Evolutionary conservation across 2,329 filamentous ascomycete genomes (phyloP).

Genomic region (Aspergillus vadensis): DNA sequence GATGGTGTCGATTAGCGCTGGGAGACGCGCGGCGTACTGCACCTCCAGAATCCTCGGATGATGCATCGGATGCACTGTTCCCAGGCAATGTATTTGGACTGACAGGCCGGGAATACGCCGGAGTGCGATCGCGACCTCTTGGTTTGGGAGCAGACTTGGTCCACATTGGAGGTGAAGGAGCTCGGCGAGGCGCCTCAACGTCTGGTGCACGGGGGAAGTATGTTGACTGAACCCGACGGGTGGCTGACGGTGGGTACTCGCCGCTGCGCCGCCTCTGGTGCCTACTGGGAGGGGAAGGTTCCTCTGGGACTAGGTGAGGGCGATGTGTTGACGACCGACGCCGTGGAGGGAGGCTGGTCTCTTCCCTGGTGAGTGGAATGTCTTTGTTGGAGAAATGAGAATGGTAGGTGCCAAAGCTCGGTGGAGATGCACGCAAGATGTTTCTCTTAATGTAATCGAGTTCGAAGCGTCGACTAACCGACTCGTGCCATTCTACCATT

Average conservation of each 20-base stretch:
- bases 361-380: constrained; percentile 22
- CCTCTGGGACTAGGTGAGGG: constrained; percentile 23
- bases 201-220: constrained; percentile 22
- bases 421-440: constrained; percentile 36
- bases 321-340: constrained; percentile 22
- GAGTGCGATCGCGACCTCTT: constrained; percentile 26
- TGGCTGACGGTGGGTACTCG: constrained; percentile 20
- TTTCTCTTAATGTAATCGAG: constrained; percentile 57
- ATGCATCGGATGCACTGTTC: constrained; percentile 31
- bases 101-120: constrained; percentile 19
- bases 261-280: constrained; percentile 28
- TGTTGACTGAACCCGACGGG: constrained; percentile 24
- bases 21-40: constrained; percentile 10
- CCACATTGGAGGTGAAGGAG: constrained; percentile 30
- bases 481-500: constrained; percentile 85
- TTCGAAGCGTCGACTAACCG: constrained; percentile 70
- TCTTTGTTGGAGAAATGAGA: constrained; percentile 38
- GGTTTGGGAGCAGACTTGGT: constrained; percentile 22
- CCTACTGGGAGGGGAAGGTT: constrained; percentile 22
- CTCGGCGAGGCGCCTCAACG: constrained; percentile 26
- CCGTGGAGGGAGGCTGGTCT: constrained; percentile 24
- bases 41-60: constrained; percentile 31
- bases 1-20: constrained; percentile 18
- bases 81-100: constrained; percentile 24
- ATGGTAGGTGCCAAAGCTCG: constrained; percentile 30